Evolutionary conservation across 768 basidiomycete genomes (phyloP), one percentile per base, ranked within the genome.

Genomic region (Russula earlei): DNA sequence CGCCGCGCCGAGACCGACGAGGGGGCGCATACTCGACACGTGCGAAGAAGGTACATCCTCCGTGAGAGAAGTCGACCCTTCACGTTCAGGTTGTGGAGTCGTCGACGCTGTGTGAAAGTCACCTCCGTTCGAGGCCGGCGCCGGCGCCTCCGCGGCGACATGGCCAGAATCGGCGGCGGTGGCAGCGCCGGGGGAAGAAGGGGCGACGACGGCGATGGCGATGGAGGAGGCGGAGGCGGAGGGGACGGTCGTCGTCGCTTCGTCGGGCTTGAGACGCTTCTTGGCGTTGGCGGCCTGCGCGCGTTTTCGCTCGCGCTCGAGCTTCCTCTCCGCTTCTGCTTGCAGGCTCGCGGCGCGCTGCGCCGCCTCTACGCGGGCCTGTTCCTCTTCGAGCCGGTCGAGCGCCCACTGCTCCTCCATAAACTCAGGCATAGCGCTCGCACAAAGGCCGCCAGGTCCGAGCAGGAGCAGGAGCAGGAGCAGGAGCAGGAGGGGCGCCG

Each of bases 371-470:
- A 75, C 11, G 71, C 73, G 75, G 0, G 83, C 82, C 62, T 84
- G 82, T 27, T 76, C 75, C 66, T 93, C 93, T 62, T 97, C 95
- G 38, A 72, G 65, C 14, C 74, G 79, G 63, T 97, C 94, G 51
- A 90, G 69, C 7, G 70, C 76, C 78, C 82, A 84, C 66, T 94
- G 89, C 67, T 96, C 93, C 46, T 73, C 71, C 77, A 87, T 84
- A 64, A 82, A 96, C 67, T 95, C 91, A n/a, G 19, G 76, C 52
- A 69, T 95, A 97, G 8, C 94, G 83, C 52, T 96, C 91, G 59
- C 75, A 81, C 43, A 89, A 76, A 2, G 95, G 88, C 22, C 84
- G 78, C 87, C 91, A 94, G 0, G 75, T 81, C 33, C 70, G 74
- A 37, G 60, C 49, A 10, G 65, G 52, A 11, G 44, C 9, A 12